phyloP scores from a whole-genome alignment of 352 stramenopile species.

The Phytophthora rubi region DNA sequence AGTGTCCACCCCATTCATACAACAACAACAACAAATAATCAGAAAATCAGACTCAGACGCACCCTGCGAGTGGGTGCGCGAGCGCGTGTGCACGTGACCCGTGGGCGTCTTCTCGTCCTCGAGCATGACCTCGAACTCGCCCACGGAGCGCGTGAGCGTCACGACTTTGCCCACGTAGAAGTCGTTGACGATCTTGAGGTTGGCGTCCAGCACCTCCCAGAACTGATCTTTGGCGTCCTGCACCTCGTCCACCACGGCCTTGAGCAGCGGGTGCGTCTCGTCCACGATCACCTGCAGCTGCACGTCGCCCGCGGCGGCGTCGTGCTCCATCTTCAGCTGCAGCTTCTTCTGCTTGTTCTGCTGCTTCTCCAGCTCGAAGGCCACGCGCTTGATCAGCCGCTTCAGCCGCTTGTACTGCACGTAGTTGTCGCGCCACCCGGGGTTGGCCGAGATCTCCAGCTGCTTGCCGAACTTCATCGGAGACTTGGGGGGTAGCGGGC shows the following conservation, averaged over 20 bases:
- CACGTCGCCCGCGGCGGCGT: slow-evolving; percentile 11
- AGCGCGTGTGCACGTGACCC: slow-evolving; percentile 78
- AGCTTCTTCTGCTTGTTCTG: slow-evolving; percentile 75
- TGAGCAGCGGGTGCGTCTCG: slow-evolving; percentile 70
- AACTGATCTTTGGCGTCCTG: slow-evolving; percentile 84
- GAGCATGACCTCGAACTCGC: slow-evolving; percentile 79
- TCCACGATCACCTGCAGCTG: slow-evolving; percentile 54
- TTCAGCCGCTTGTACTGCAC: slow-evolving; percentile 94
- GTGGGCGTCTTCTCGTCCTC: slow-evolving; percentile 72
- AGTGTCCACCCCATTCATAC: slow-evolving; percentile 3
- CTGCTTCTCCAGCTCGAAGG: slow-evolving; percentile 89
- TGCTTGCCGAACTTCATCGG: slow-evolving; percentile 95
- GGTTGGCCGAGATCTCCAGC: slow-evolving; percentile 89
- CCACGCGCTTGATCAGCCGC: slow-evolving; percentile 90
- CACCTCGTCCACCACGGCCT: slow-evolving; percentile 60
- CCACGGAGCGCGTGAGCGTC: slow-evolving; percentile 67
- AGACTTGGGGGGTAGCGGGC: neutral
- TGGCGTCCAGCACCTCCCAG: slow-evolving; percentile 79
- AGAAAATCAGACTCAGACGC: slow-evolving; percentile 9
- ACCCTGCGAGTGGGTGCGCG: slow-evolving; percentile 67
- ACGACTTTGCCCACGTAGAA: slow-evolving; percentile 82
- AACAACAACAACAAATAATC: too few species aligned
- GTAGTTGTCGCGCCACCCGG: slow-evolving; percentile 90
- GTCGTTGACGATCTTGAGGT: slow-evolving; percentile 87
- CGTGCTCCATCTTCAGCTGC: slow-evolving; percentile 51